Evolutionary conservation across 768 basidiomycete genomes (phyloP), one percentile per base, ranked within the genome.

Genomic region (Mycena albidolilacea): DNA sequence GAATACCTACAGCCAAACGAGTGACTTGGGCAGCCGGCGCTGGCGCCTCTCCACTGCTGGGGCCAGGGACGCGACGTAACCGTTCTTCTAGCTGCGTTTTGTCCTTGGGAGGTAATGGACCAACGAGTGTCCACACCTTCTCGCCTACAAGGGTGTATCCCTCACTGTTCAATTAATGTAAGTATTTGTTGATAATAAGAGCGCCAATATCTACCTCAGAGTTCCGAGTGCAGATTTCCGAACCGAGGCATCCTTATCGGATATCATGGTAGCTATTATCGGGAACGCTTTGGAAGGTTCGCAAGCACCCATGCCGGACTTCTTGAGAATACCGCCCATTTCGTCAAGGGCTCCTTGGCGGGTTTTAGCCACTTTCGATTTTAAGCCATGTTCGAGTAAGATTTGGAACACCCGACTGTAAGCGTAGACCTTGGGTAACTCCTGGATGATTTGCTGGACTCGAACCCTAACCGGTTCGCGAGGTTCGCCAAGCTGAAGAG

Each of bases 41-140:
- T 12, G 83, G 78, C 14, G 84, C 78, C 17, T 86, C 85, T 74
- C 83, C 83, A 39, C 84, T 84, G 75, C 89, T 89, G 41, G 93
- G 90, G 7, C 92, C 92, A 39, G 91, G 85, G n/a, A 95, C 90
- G 43, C 95, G 92, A 58, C 94, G 92, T 38, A 98, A 83, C 9
- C 95, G 90, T 78, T 97, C 97, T 81, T 97, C 96, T 39, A 98
- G 88, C 78, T 97, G 95, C 10, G 95, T 96, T 78, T 94, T 96
- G 78, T 97, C 96, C 81, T 97, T 97, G 6, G 93, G 85, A 57
- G 92, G 88, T 38, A 98, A 84, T 10, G 86, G 76, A 1, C 95
- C 95, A 55, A 96, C 93, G 11, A 93, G 82, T 12, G 88, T 84
- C 95, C 94, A 97, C 14, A 97, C 90, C 76, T 91, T 93, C 77